Evolutionary conservation across 2,329 filamentous ascomycete genomes (phyloP).

Genomic region (Calonectria leucothoes): DNA sequence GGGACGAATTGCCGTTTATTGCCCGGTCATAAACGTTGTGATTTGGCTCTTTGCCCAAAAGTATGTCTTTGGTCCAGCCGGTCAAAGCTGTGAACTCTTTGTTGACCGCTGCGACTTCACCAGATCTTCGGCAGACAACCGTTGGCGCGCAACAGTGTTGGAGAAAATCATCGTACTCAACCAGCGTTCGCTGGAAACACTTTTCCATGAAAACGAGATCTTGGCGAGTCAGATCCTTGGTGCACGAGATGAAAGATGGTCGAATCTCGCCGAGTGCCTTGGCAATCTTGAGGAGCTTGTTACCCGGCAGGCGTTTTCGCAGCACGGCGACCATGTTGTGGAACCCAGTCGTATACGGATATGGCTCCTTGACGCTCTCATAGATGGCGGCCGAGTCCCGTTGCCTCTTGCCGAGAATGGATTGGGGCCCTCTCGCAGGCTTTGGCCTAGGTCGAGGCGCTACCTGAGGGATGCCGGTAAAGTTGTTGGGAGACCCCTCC

Average conservation of each 20-base stretch:
- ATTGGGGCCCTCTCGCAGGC: conserved; percentile 56
- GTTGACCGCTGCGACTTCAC: conserved; percentile 93
- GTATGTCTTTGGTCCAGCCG: conserved; percentile 90
- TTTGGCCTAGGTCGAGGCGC: conserved; percentile 55
- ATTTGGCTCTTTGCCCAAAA: conserved; percentile 89
- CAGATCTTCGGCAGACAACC: conserved; percentile 90
- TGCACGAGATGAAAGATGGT: conserved; percentile 92
- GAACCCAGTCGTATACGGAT: conserved; percentile 90
- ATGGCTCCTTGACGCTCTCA: conserved; percentile 88
- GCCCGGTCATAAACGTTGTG: conserved; percentile 70
- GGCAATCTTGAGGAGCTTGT: conserved; percentile 84
- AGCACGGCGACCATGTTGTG: conserved; percentile 88
- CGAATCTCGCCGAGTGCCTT: conserved; percentile 90
- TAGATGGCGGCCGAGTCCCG: conserved; percentile 89
- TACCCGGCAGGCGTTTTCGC: conserved; percentile 80
- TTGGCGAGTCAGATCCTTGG: conserved; percentile 85
- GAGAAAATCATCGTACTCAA: conserved; percentile 94
- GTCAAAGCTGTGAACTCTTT: conserved; percentile 98
- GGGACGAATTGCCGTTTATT: conserved; percentile 54
- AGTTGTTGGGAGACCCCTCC: conserved; percentile 63
- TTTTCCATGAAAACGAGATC: conserved; percentile 99
- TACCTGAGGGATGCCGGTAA: conserved; percentile 40
- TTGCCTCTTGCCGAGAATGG: conserved; percentile 67
- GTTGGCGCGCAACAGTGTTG: conserved; percentile 89
- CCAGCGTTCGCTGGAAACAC: conserved; percentile 91